A percentile compares a stretch with the other conserved stretches of the same genome.
Conservation (phyloP, 371 early-diverging fungal genomes). For the Syncephalastrum racemosum region DNA sequence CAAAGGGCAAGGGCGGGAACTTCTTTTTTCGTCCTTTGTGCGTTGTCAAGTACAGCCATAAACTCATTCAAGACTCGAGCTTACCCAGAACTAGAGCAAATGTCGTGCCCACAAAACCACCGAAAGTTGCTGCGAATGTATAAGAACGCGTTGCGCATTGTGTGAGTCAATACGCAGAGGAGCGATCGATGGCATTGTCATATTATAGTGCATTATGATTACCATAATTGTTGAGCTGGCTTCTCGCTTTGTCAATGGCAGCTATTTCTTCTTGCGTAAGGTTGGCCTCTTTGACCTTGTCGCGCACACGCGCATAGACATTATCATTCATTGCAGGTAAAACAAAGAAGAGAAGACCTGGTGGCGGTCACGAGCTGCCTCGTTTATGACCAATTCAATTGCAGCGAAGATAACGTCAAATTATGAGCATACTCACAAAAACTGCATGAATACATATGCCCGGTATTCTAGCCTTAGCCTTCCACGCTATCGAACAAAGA, state of each 20-base stretch:
- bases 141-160: background rate
- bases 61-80: background rate
- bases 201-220: conserved; percentile 9
- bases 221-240: conserved; percentile 37
- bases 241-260: conserved; percentile 42
- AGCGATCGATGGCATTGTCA: background rate
- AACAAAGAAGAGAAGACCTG: background rate
- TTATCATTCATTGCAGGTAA: conserved; percentile 28
- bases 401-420: too few relatives aligned
- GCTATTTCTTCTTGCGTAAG: conserved; percentile 43
- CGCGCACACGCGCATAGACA: conserved; percentile 36
- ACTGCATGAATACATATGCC: too few relatives aligned
- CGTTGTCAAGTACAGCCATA: background rate
- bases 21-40: conserved; percentile 26
- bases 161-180: background rate
- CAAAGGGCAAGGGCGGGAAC: conserved; percentile 32
- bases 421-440: too few relatives aligned
- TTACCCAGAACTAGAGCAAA: conserved; percentile 33
- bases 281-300: conserved; percentile 42
- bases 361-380: too few relatives aligned
- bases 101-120: conserved; percentile 37
- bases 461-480: too few relatives aligned
- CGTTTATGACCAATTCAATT: too few relatives aligned
- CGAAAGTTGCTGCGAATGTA: conserved; percentile 29
- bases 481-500: too few relatives aligned